A percentile compares a stretch with the other conserved stretches of the same genome.
These are phyloP conservation scores for Aspergillus sp. DNA, from an alignment of 2,329 filamentous ascomycete genomes.

Conservation along the genomic window DNA sequence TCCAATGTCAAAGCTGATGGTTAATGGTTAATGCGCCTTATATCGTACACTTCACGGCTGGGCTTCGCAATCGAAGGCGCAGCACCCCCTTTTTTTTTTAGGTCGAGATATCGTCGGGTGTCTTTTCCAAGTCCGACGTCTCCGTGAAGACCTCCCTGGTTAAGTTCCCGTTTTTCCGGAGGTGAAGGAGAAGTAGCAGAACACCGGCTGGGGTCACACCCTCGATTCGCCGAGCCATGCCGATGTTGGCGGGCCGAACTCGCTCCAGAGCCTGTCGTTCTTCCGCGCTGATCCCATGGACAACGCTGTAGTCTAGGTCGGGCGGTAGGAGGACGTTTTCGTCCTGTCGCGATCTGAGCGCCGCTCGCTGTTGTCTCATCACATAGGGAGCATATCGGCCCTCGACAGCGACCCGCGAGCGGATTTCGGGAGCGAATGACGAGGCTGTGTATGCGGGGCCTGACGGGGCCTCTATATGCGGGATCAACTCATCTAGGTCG, in stretches of 20 bases:
- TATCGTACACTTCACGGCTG: not conserved
- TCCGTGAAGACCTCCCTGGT: not conserved
- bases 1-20: not conserved
- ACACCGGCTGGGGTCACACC: slow-evolving; percentile 58
- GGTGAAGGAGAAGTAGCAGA: slow-evolving; percentile 44
- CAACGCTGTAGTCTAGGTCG: slow-evolving; percentile 71
- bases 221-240: slow-evolving; percentile 84
- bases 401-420: slow-evolving; percentile 73
- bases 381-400: slow-evolving; percentile 86
- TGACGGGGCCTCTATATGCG: slow-evolving; percentile 47
- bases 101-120: slow-evolving; percentile 15
- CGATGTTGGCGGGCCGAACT: slow-evolving; percentile 78
- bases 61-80: not conserved
- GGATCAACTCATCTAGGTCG: slow-evolving; percentile 57
- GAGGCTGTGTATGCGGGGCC: slow-evolving; percentile 47
- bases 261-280: slow-evolving; percentile 70
- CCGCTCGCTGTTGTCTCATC: slow-evolving; percentile 66
- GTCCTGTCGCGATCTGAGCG: slow-evolving; percentile 69
- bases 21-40: not conserved
- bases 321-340: slow-evolving; percentile 71
- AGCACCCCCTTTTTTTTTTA: not conserved
- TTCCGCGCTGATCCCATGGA: slow-evolving; percentile 75
- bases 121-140: slow-evolving; percentile 13
- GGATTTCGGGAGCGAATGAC: slow-evolving; percentile 56
- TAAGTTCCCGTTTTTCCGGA: slow-evolving; percentile 21